phyloP scores from a whole-genome alignment of 1,284 basidiomycete genomes.

The Ustilago trichophora region DNA sequence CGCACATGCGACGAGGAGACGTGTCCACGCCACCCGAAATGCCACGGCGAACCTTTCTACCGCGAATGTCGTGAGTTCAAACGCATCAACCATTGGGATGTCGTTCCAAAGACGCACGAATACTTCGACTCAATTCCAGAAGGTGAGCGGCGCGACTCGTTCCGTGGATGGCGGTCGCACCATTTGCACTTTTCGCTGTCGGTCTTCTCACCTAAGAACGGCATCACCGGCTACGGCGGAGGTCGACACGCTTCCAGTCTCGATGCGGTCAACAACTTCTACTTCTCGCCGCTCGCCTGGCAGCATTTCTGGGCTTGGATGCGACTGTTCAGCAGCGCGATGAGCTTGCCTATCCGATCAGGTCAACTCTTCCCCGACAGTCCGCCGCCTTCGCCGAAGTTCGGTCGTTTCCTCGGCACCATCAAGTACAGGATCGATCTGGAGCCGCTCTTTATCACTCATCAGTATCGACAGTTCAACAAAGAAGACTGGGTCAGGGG shows the following conservation, averaged over 20 bases:
- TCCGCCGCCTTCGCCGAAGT: conserved; percentile 82
- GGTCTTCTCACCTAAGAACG: conserved; percentile 72
- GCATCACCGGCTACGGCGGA: conserved; percentile 57
- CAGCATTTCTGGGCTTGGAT: conserved; percentile 95
- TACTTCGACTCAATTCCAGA: conserved; percentile 67
- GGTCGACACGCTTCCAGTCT: conserved; percentile 2
- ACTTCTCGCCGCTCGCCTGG: conserved; percentile 86
- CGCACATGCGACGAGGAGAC: conserved; percentile 79
- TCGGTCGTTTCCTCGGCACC: conserved; percentile 86
- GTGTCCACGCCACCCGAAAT: conserved; percentile 71
- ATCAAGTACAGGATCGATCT: conserved; percentile 89
- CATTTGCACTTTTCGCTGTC: conserved; percentile 93
- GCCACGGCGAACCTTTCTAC: conserved; percentile 75
- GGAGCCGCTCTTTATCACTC: conserved; percentile 82
- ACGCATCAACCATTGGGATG: conserved; percentile 83
- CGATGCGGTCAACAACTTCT: conserved; percentile 75
- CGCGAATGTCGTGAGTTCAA: conserved; percentile 82
- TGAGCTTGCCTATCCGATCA: conserved; percentile 86
- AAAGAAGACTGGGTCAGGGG: conserved; percentile 80
- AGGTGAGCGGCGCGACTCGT: conserved; percentile 75
- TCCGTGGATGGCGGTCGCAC: conserved; percentile 87
- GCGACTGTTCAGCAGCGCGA: conserved; percentile 79
- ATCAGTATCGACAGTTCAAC: conserved; percentile 84
- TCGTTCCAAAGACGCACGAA: conserved; percentile 73
- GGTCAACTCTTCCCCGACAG: conserved; percentile 80